Percentiles rank a stretch among this genome's conserved stretches.
Conservation (phyloP, 495 filamentous ascomycete genomes). For the Annulohypoxylon bovei region DNA sequence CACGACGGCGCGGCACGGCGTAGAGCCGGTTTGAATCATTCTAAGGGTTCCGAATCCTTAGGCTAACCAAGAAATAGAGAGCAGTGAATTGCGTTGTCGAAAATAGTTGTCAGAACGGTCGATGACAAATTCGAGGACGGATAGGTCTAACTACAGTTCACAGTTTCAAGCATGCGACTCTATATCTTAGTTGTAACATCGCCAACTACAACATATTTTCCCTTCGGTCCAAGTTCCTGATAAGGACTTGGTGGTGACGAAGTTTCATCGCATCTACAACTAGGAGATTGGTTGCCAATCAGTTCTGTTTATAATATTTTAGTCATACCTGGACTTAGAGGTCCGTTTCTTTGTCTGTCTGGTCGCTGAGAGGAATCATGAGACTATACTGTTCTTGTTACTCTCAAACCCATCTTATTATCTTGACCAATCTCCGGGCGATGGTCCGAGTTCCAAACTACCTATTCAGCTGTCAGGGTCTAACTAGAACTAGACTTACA, state of each 20-base stretch:
- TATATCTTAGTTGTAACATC: neutral
- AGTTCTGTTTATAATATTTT: neutral
- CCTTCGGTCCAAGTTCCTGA: neutral
- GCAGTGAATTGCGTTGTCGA: neutral
- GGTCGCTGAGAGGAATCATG: neutral
- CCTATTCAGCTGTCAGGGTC: neutral
- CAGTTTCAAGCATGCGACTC: neutral
- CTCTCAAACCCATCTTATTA: neutral
- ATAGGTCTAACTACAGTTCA: neutral
- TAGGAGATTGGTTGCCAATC: neutral
- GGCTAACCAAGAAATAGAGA: neutral
- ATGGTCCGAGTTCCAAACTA: neutral
- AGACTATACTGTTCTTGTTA: neutral
- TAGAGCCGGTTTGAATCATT: conserved; percentile 1
- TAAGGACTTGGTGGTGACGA: neutral
- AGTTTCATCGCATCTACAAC: neutral
- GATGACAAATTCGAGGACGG: neutral
- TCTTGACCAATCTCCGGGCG: neutral
- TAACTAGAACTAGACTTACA: neutral
- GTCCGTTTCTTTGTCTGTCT: neutral
- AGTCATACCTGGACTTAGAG: neutral
- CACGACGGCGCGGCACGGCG: conserved; percentile 11
- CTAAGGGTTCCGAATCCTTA: neutral
- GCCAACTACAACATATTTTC: neutral
- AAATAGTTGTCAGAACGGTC: neutral